These are phyloP conservation scores for Arabidopsis hybrid DNA, from an alignment of 441 rosid species.

Conservation along the genomic window DNA sequence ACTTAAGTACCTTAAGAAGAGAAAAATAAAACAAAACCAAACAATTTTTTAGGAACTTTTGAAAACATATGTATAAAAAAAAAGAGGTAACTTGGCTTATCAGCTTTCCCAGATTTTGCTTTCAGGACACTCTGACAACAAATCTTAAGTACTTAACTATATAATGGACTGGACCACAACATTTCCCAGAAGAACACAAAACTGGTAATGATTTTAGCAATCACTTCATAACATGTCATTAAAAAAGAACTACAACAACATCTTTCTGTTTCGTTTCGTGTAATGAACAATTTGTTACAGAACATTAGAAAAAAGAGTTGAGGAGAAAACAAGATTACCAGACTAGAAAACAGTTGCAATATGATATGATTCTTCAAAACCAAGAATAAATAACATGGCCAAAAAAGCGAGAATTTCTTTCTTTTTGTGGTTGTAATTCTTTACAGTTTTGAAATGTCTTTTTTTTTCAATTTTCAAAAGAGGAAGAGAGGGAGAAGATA, in stretches of 20 bases:
- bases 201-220: background rate
- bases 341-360: constrained; percentile 1
- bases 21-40: background rate
- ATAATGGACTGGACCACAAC: constrained; percentile 6
- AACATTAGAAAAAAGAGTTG: background rate
- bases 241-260: background rate
- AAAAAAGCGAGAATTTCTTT: background rate
- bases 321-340: constrained; percentile 4
- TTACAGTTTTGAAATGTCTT: background rate
- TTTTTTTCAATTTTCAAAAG: background rate
- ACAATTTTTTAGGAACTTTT: no score
- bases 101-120: constrained; percentile 5
- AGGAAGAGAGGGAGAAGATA: constrained; percentile 14
- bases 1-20: background rate
- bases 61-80: background rate
- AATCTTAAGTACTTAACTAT: background rate
- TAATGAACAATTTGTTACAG: background rate
- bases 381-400: background rate
- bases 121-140: constrained; percentile 1
- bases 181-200: background rate
- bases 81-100: constrained; percentile 10
- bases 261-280: background rate
- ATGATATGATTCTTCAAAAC: background rate
- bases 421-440: background rate
- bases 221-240: background rate